These are phyloP conservation scores for Neonectria sp. DNA, from an alignment of 2,329 filamentous ascomycete species.

Conservation along the genomic window DNA sequence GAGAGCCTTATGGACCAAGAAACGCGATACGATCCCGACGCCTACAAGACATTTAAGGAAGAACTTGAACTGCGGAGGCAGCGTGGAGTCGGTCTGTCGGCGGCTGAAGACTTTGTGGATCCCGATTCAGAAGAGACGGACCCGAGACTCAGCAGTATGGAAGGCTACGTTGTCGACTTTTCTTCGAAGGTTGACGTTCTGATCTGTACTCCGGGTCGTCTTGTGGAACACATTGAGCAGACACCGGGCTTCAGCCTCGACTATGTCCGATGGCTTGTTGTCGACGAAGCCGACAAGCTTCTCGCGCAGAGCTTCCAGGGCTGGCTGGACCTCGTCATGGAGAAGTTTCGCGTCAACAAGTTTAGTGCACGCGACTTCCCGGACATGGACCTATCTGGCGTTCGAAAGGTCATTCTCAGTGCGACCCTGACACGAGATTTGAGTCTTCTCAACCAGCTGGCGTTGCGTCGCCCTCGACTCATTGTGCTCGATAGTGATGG, in stretches of 20 bases:
- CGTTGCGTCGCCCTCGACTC: constrained; percentile 80
- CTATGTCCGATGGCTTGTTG: constrained; percentile 87
- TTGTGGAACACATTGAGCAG: constrained; percentile 90
- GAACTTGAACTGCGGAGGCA: constrained; percentile 30
- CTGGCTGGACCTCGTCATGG: constrained; percentile 84
- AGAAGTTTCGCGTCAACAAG: constrained; percentile 66
- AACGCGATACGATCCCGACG: constrained; percentile 75
- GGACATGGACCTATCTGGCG: constrained; percentile 65
- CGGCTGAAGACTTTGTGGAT: constrained; percentile 38
- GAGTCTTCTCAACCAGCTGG: constrained; percentile 82
- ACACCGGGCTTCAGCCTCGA: constrained; percentile 87
- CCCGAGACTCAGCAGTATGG: constrained; percentile 53
- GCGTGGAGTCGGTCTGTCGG: constrained; percentile 22
- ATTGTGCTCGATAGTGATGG: constrained; percentile 77
- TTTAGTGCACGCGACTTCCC: constrained; percentile 69
- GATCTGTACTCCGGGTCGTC: constrained; percentile 90
- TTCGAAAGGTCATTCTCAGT: constrained; percentile 89
- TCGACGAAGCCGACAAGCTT: constrained; percentile 94
- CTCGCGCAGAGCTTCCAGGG: constrained; percentile 94
- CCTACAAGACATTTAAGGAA: constrained; percentile 56
- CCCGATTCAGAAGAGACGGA: constrained; percentile 42
- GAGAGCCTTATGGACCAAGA: constrained; percentile 62
- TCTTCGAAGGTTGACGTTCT: constrained; percentile 87
- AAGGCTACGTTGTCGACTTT: constrained; percentile 72
- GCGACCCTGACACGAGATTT: constrained; percentile 94